phyloP scores from a whole-genome alignment of 2,329 filamentous ascomycete species.

The Trichoderma koningiopsis region DNA sequence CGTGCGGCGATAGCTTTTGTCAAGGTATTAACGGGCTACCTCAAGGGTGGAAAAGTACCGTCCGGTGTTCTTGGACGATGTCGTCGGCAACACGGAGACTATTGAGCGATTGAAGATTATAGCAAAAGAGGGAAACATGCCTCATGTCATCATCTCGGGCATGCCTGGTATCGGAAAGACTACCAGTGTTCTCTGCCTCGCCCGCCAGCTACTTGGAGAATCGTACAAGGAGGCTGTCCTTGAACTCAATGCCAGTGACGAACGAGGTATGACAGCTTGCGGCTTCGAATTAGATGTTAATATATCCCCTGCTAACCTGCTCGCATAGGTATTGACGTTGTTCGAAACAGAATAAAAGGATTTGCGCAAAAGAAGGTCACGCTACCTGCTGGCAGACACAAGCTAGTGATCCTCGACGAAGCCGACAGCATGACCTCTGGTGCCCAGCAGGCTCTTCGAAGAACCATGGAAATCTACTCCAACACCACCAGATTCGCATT shows the following conservation, averaged over 20 bases:
- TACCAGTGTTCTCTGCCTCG: conserved; percentile 90
- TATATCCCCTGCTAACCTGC: background rate
- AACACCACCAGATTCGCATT: conserved; percentile 96
- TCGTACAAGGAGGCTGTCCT: conserved; percentile 96
- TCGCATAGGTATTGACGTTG: conserved; percentile 81
- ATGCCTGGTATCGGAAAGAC: conserved; percentile 99
- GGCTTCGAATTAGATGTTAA: no score
- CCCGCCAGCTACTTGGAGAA: conserved; percentile 86
- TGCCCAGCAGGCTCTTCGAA: conserved; percentile 88
- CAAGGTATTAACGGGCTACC: conserved; percentile 29
- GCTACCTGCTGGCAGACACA: conserved; percentile 84
- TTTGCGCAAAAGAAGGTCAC: conserved; percentile 99
- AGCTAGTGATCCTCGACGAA: conserved; percentile 96
- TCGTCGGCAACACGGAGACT: conserved; percentile 97
- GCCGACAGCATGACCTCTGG: conserved; percentile 98
- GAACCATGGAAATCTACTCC: conserved; percentile 99
- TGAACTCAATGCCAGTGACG: conserved; percentile 94
- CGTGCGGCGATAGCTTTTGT: conserved; percentile 20
- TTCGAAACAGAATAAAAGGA: conserved; percentile 94
- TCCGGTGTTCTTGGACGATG: conserved; percentile 90
- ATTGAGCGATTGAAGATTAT: conserved; percentile 98
- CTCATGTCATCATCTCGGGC: conserved; percentile 97
- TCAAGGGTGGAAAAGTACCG: conserved; percentile 97
- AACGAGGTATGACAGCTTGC: conserved; percentile 72
- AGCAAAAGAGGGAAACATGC: conserved; percentile 98